These are phyloP conservation scores for Arthroderma sp. DNA, from an alignment of 2,329 filamentous ascomycete species.

Conservation along the genomic window DNA sequence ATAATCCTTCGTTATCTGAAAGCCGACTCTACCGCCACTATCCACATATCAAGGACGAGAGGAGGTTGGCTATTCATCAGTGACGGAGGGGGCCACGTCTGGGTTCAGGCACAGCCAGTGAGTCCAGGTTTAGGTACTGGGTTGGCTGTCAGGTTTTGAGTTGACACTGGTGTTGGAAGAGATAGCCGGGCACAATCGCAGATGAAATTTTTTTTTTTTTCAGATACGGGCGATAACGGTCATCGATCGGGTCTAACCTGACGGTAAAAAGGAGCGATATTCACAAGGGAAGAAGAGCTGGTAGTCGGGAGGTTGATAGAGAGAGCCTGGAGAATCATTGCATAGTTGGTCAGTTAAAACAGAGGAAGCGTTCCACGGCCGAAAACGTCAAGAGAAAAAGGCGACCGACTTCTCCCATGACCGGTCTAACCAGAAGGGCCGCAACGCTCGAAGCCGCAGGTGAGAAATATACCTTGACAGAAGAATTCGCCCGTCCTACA, in stretches of 20 bases:
- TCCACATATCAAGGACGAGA: conserved; percentile 5
- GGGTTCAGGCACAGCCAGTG: neutral
- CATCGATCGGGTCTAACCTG: no score
- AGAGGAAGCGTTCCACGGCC: neutral
- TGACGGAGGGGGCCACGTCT: neutral
- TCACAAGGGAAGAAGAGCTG: neutral
- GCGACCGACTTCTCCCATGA: neutral
- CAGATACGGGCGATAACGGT: no score
- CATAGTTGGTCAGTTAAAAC: neutral
- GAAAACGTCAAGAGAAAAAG: neutral
- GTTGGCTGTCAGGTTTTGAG: no score
- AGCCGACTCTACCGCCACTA: conserved; percentile 4
- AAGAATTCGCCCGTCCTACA: neutral
- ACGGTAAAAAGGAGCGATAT: no score
- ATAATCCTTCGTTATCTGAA: conserved; percentile 17
- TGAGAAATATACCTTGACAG: neutral
- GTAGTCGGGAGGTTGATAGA: neutral
- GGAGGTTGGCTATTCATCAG: conserved; percentile 4
- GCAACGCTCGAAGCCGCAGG: neutral
- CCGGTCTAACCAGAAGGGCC: neutral
- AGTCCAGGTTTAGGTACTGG: neutral
- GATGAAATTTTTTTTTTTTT: no score
- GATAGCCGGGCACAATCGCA: no score
- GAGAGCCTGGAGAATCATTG: neutral
- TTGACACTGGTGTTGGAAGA: no score